Percentiles rank a stretch among this genome's conserved stretches.
Evolutionary conservation across 805 yeast species (phyloP).

Genomic region (Hanseniaspora lachancei): DNA sequence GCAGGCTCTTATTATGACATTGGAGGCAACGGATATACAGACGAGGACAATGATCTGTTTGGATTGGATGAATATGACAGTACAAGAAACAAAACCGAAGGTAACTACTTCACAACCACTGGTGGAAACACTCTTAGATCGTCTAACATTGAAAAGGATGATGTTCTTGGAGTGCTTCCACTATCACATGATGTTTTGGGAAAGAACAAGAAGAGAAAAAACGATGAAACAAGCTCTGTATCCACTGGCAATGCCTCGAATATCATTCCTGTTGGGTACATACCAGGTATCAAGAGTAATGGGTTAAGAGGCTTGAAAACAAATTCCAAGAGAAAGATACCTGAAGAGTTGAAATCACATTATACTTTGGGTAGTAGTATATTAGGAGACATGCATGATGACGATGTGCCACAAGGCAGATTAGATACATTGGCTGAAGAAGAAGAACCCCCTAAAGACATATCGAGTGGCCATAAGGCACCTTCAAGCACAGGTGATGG

Average conservation of each 20-base stretch:
- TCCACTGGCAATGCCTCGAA: conserved; percentile 59
- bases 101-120: not conserved
- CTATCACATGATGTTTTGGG: not conserved
- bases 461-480: conserved; percentile 21
- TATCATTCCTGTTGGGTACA: conserved; percentile 80
- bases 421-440: not conserved
- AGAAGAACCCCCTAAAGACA: not conserved
- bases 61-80: not conserved
- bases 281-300: conserved; percentile 70
- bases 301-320: conserved; percentile 15
- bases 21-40: conserved; percentile 10
- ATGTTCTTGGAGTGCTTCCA: conserved; percentile 1
- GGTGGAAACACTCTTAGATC: conserved; percentile 12
- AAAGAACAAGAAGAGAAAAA: not conserved
- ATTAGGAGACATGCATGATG: conserved; percentile 30
- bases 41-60: conserved; percentile 20
- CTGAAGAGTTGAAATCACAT: conserved; percentile 25
- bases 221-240: conserved; percentile 14
- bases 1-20: conserved; percentile 19
- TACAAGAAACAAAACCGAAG: not conserved
- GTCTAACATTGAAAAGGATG: conserved; percentile 17
- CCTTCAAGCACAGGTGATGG: conserved; percentile 34
- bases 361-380: conserved; percentile 33
- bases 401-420: conserved; percentile 9
- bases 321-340: conserved; percentile 4